These are phyloP conservation scores for Graphilbum fragrans DNA, from an alignment of 2,329 filamentous ascomycete genomes.

Conservation along the genomic window DNA sequence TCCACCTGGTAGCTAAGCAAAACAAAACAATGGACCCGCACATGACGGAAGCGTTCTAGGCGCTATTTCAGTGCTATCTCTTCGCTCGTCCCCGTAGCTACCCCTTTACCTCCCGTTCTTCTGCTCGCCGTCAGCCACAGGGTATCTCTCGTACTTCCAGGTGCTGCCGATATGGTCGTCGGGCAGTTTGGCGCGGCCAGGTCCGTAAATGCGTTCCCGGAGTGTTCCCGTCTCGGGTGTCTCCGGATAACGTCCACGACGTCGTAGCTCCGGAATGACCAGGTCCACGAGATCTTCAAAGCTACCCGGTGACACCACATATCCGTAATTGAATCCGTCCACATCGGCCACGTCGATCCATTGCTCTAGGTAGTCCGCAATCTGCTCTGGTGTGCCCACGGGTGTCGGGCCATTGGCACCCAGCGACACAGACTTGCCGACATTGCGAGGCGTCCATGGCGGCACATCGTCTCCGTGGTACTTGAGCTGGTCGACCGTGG, in stretches of 20 bases:
- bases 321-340: constrained; percentile 53
- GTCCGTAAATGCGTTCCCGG: constrained; percentile 4
- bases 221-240: not conserved
- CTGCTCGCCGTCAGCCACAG: no score
- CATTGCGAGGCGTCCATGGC: constrained; percentile 8
- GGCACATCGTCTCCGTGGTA: not conserved
- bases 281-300: constrained; percentile 9
- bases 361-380: constrained; percentile 53
- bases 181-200: constrained; percentile 1
- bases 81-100: no score
- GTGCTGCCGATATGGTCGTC: constrained; percentile 5
- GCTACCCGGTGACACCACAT: constrained; percentile 6
- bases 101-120: no score
- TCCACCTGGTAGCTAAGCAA: no score
- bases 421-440: constrained; percentile 10
- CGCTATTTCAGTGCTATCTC: no score
- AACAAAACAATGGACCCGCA: no score
- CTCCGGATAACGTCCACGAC: constrained; percentile 4
- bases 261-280: constrained; percentile 6
- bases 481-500: constrained; percentile 6
- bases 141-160: constrained; percentile 5
- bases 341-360: constrained; percentile 60
- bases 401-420: constrained; percentile 16
- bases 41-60: no score
- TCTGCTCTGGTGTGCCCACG: constrained; percentile 52